Percentiles rank a stretch among this genome's conserved stretches.
These are phyloP conservation scores for Pouteria glomerata DNA, from an alignment of 148 eudicot genomes.

Conservation along the genomic window DNA sequence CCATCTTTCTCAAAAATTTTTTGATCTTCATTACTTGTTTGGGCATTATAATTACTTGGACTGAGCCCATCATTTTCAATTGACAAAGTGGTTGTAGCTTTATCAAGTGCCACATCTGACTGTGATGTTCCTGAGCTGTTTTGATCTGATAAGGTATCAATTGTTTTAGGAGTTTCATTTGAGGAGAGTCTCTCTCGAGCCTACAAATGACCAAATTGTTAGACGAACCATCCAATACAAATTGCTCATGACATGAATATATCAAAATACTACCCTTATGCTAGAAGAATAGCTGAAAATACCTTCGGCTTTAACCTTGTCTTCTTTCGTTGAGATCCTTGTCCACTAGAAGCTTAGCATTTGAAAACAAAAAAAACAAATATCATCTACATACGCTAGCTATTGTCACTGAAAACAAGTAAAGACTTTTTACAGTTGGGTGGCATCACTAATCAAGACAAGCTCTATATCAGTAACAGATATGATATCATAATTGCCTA, in stretches of 20 bases:
- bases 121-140: constrained; percentile 31
- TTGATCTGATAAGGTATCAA: constrained; percentile 30
- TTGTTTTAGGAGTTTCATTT: constrained; percentile 27
- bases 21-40: constrained; percentile 38
- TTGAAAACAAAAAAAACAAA: not conserved
- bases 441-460: not conserved
- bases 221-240: constrained; percentile 18
- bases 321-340: constrained; percentile 62
- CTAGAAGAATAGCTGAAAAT: constrained; percentile 15
- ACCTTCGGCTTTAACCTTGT: constrained; percentile 69
- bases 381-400: not conserved
- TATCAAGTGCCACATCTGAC: constrained; percentile 38
- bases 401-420: not conserved
- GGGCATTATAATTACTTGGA: constrained; percentile 26
- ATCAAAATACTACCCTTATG: constrained; percentile 1
- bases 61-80: constrained; percentile 23
- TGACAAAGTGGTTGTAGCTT: constrained; percentile 20
- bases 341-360: constrained; percentile 62
- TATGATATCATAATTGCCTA: constrained; percentile 1
- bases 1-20: constrained; percentile 28
- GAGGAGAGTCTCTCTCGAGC: constrained; percentile 48
- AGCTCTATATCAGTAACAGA: not conserved
- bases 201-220: constrained; percentile 34
- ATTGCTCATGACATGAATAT: constrained; percentile 2
- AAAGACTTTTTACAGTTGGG: not conserved